phyloP scores from a whole-genome alignment of 2,329 filamentous ascomycete genomes.

The Chaetomiaceae sp. region DNA sequence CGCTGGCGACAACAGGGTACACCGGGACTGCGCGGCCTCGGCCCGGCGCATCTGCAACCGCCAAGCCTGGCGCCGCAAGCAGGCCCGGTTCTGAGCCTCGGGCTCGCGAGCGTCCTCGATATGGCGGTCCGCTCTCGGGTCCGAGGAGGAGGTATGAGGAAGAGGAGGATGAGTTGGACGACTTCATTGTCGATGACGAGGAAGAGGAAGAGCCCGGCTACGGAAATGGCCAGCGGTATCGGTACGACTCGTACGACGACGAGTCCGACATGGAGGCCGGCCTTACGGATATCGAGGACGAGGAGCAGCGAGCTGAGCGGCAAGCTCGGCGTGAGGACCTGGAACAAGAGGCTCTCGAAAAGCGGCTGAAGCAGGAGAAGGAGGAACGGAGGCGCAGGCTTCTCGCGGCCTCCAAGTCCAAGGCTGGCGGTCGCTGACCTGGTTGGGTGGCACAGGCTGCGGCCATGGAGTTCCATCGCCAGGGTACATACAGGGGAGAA shows the following conservation, averaged over 20 bases:
- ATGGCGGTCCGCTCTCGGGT: conserved; percentile 32
- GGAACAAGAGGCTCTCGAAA: conserved; percentile 59
- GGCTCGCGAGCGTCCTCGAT: conserved; percentile 24
- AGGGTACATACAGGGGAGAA: background rate
- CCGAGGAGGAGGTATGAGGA: conserved; percentile 48
- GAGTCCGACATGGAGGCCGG: conserved; percentile 79
- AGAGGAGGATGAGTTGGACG: conserved; percentile 55
- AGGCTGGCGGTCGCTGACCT: conserved; percentile 16
- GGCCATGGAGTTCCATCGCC: background rate
- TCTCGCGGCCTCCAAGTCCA: conserved; percentile 18
- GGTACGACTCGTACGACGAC: conserved; percentile 56
- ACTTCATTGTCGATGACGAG: conserved; percentile 59
- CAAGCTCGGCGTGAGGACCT: conserved; percentile 65
- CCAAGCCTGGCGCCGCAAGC: conserved; percentile 26
- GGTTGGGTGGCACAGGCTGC: background rate
- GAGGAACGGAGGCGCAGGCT: conserved; percentile 45
- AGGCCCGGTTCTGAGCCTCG: conserved; percentile 11
- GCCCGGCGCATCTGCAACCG: conserved; percentile 35
- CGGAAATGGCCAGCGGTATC: conserved; percentile 32
- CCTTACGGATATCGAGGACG: conserved; percentile 66
- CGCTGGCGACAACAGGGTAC: conserved; percentile 60
- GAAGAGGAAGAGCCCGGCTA: conserved; percentile 43
- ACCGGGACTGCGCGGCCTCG: conserved; percentile 60
- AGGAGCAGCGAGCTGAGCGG: conserved; percentile 60
- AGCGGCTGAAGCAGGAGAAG: conserved; percentile 58